A percentile compares a stretch with the other conserved stretches of the same genome.
Evolutionary conservation across 2,329 filamentous ascomycete genomes (phyloP).

Genomic region (Monascus ruber): DNA sequence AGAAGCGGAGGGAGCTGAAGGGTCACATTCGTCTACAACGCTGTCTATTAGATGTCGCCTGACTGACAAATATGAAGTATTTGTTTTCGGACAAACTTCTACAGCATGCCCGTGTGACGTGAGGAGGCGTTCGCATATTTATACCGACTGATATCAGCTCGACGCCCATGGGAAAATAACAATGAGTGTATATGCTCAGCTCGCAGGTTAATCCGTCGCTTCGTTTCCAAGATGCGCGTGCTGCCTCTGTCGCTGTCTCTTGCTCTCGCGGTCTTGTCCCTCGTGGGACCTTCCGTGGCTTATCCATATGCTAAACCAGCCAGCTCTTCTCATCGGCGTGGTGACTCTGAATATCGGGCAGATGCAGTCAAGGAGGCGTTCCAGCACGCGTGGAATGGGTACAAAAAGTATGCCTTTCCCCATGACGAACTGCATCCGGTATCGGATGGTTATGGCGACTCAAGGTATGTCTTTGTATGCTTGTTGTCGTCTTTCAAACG

Average conservation of each 20-base stretch:
- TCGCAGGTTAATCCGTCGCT: background rate
- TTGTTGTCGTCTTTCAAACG: no score
- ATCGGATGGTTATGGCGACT: constrained; percentile 53
- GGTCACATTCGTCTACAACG: constrained; percentile 5
- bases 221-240: constrained; percentile 12
- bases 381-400: constrained; percentile 59
- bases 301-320: constrained; percentile 10
- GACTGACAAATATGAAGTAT: no score
- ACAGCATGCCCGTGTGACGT: no score
- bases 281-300: constrained; percentile 12
- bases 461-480: constrained; percentile 43
- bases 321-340: constrained; percentile 3
- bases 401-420: constrained; percentile 62
- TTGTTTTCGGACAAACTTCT: no score
- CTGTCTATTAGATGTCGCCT: no score
- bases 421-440: constrained; percentile 65
- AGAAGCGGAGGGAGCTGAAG: background rate
- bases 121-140: no score
- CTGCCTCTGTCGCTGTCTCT: constrained; percentile 13
- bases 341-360: constrained; percentile 30
- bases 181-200: no score
- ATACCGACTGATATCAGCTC: no score
- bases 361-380: constrained; percentile 58
- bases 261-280: constrained; percentile 8
- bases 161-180: no score